These are phyloP conservation scores for Xylariomycetidae sp. DNA, from an alignment of 2,329 filamentous ascomycete genomes.

Conservation along the genomic window DNA sequence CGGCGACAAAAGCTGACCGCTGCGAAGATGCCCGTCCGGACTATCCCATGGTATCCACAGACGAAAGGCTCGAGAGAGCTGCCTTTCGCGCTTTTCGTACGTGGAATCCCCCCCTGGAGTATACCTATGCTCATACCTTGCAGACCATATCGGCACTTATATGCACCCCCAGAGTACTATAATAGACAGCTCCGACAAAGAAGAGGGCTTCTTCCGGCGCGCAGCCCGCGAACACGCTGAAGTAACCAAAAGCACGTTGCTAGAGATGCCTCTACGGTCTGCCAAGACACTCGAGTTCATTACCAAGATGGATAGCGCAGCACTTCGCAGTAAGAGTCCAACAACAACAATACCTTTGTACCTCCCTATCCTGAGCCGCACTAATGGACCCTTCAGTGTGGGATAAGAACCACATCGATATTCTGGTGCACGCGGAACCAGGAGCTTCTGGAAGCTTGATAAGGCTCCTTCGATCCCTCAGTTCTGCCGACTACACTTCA, in stretches of 20 bases:
- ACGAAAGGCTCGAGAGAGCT: constrained; percentile 60
- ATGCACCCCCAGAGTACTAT: constrained; percentile 74
- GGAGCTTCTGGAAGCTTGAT: constrained; percentile 68
- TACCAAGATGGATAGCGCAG: constrained; percentile 65
- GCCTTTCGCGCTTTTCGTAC: constrained; percentile 58
- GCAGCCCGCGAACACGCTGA: constrained; percentile 51
- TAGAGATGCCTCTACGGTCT: constrained; percentile 64
- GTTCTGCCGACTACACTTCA: constrained; percentile 68
- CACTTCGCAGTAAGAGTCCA: constrained; percentile 52
- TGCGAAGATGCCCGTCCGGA: constrained; percentile 68
- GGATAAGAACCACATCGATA: constrained; percentile 73
- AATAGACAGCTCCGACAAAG: constrained; percentile 59
- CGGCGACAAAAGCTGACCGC: constrained; percentile 11
- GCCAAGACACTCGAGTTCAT: constrained; percentile 68
- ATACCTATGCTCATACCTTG: constrained; percentile 10
- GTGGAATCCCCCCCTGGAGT: constrained; percentile 14
- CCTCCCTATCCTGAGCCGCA: constrained; percentile 5
- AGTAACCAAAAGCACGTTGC: constrained; percentile 52
- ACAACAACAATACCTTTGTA: constrained; percentile 13
- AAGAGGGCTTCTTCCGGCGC: constrained; percentile 63
- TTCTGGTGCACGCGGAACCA: constrained; percentile 71
- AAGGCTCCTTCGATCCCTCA: constrained; percentile 70
- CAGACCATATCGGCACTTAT: constrained; percentile 62
- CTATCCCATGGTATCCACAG: constrained; percentile 61
- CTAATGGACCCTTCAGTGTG: no score